Percentiles rank a stretch among this genome's conserved stretches.
These are phyloP conservation scores for Penstemon newberryi DNA, from an alignment of 257 asterid species.

Conservation along the genomic window DNA sequence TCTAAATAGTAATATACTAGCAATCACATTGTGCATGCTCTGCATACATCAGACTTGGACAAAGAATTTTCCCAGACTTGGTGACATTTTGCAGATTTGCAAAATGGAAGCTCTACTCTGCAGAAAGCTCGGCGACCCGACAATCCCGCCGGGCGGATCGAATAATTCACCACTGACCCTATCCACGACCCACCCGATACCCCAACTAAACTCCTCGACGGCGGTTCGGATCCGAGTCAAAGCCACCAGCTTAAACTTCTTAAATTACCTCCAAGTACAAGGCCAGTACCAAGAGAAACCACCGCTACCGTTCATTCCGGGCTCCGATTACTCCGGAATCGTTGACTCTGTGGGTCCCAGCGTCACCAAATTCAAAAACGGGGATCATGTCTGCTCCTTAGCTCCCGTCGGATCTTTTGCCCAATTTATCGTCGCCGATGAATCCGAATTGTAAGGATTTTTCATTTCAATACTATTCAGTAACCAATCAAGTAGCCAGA, in stretches of 20 bases:
- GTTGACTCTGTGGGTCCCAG: conserved; percentile 66
- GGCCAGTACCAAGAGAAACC: conserved; percentile 95
- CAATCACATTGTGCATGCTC: too few relatives aligned
- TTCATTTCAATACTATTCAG: too few relatives aligned
- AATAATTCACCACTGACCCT: conserved; percentile 55
- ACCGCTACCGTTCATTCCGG: conserved; percentile 80
- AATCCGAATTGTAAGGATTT: conserved; percentile 62
- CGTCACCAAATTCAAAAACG: conserved; percentile 77
- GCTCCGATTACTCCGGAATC: conserved; percentile 87
- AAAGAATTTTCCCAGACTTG: too few relatives aligned
- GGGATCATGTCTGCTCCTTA: conserved; percentile 76
- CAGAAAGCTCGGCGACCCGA: conserved; percentile 84
- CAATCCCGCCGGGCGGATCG: conserved; percentile 45
- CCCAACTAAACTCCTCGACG: conserved; percentile 59
- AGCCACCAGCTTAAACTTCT: conserved; percentile 90
- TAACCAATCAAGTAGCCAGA: too few relatives aligned
- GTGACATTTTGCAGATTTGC: too few relatives aligned
- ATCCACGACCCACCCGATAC: conserved; percentile 57
- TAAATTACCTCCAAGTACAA: conserved; percentile 79
- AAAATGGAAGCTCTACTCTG: conserved; percentile 89
- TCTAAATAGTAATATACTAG: too few relatives aligned
- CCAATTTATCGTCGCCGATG: conserved; percentile 75
- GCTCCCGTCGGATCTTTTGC: conserved; percentile 80
- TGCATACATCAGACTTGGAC: too few relatives aligned
- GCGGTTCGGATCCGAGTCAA: conserved; percentile 73